phyloP scores from a whole-genome alignment of 805 yeast genomes.

The Lachancea dasiensis region DNA sequence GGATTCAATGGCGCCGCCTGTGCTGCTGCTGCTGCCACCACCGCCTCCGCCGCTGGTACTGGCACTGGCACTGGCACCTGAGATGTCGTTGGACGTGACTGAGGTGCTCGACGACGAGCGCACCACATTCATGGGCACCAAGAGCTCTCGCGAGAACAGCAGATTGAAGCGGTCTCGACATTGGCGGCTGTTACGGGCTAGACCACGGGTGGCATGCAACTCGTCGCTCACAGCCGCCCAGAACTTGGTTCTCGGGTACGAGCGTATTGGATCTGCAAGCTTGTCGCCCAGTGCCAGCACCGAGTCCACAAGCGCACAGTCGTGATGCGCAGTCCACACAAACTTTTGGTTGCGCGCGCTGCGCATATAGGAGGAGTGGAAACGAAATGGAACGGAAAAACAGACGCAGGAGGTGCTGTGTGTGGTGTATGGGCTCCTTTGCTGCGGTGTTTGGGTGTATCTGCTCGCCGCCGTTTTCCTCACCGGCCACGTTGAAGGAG shows the following conservation, averaged over 20 bases:
- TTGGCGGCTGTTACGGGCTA: conserved; percentile 10
- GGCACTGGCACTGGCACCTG: no score
- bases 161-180: conserved; percentile 12
- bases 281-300: conserved; percentile 10
- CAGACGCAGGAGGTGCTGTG: no score
- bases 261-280: conserved; percentile 8
- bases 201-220: conserved; percentile 1
- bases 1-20: no score
- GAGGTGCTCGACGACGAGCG: conserved; percentile 1
- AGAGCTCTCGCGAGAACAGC: conserved; percentile 8
- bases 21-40: not conserved
- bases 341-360: conserved; percentile 5
- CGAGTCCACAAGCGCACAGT: conserved; percentile 7
- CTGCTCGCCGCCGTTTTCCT: no score
- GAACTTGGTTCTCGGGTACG: conserved; percentile 10
- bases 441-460: no score
- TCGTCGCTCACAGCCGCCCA: conserved; percentile 9
- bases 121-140: not conserved
- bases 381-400: no score
- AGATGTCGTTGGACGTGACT: no score
- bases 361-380: conserved; percentile 1
- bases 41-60: not conserved
- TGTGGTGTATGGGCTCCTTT: no score
- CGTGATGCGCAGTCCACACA: conserved; percentile 10
- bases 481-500: no score